A percentile compares a stretch with the other conserved stretches of the same genome.
Evolutionary conservation across 192 early-diverging fungal species (phyloP).

Genomic region (Cetraspora pellucida): DNA sequence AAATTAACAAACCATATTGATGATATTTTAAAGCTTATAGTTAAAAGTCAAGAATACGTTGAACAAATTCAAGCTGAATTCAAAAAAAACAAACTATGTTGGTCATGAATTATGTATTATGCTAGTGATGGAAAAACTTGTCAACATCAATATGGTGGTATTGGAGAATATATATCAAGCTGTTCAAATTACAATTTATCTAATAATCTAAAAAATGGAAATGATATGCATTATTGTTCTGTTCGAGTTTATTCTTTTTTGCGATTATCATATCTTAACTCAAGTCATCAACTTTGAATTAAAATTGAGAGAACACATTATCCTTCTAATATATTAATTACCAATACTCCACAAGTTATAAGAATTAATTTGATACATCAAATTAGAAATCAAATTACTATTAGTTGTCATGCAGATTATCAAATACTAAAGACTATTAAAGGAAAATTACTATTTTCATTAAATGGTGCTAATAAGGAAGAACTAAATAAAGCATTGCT

Average conservation of each 20-base stretch:
- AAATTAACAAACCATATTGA: slow-evolving; percentile 7
- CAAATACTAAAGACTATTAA: not conserved
- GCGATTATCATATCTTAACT: not conserved
- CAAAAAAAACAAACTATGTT: slow-evolving; percentile 24
- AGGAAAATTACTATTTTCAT: not conserved
- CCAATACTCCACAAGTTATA: not conserved
- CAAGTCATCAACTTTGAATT: not conserved
- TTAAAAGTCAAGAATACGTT: slow-evolving; percentile 5
- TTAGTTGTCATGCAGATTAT: not conserved
- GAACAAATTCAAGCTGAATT: not conserved
- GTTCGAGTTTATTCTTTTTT: not conserved
- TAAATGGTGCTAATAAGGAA: not conserved
- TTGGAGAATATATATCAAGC: not conserved
- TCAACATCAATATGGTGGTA: slow-evolving; percentile 2
- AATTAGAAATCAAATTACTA: not conserved
- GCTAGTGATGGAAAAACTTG: not conserved
- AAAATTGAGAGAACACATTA: not conserved
- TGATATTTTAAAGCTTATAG: not conserved
- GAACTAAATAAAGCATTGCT: not conserved
- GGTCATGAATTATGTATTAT: slow-evolving; percentile 2
- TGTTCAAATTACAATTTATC: slow-evolving; percentile 8
- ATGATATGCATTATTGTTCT: slow-evolving; percentile 18
- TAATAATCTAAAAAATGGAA: slow-evolving; percentile 8
- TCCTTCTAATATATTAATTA: not conserved
- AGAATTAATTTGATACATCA: not conserved